phyloP scores from a whole-genome alignment of 129 eudicot genomes.

The Flaveria ramosissima region DNA sequence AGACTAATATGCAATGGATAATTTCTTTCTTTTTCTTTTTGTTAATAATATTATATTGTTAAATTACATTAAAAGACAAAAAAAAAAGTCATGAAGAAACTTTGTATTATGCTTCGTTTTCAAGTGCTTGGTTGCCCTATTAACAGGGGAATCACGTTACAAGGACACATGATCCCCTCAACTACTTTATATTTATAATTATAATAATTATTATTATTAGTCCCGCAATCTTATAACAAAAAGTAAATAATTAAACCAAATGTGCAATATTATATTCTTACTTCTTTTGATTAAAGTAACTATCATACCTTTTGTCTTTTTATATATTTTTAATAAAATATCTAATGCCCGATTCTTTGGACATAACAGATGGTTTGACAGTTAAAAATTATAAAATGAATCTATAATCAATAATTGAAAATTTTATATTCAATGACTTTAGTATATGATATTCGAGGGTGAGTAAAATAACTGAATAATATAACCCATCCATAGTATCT shows the following conservation, averaged over 20 bases:
- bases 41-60: conserved; percentile 11
- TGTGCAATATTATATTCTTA: conserved; percentile 5
- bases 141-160: conserved; percentile 51
- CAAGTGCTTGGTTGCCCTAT: conserved; percentile 40
- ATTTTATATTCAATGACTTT: background rate
- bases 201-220: background rate
- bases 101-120: conserved; percentile 32
- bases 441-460: background rate
- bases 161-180: conserved; percentile 42
- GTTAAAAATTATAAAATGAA: background rate
- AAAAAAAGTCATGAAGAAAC: conserved; percentile 18
- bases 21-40: background rate
- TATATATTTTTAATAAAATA: background rate
- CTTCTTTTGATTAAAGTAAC: background rate
- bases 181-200: conserved; percentile 16
- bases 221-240: background rate
- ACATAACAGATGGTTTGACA: background rate
- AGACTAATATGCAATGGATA: background rate
- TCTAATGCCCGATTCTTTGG: background rate
- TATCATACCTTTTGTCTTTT: background rate
- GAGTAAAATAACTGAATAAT: background rate
- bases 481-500: too few relatives aligned
- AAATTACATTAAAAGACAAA: background rate
- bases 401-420: background rate
- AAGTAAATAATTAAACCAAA: conserved; percentile 4